Evolutionary conservation across 2,329 filamentous ascomycete species (phyloP).

Genomic region (Phaeoacremonium minimum): DNA sequence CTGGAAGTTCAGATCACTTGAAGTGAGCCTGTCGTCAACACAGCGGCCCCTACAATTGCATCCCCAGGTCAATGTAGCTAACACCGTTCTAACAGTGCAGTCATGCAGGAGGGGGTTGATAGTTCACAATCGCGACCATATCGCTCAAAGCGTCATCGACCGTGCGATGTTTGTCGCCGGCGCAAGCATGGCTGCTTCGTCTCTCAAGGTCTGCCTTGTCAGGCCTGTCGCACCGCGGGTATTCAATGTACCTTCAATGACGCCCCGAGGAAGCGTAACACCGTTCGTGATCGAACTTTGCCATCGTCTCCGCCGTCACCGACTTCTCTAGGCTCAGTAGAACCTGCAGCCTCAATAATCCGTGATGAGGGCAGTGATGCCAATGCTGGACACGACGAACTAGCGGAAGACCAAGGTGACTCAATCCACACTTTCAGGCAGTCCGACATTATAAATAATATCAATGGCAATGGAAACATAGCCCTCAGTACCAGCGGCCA

Average conservation of each 20-base stretch:
- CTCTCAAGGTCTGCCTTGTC: neutral
- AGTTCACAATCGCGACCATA: constrained; percentile 23
- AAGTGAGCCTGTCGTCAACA: too few relatives aligned
- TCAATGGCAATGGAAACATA: too few relatives aligned
- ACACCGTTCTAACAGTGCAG: too few relatives aligned
- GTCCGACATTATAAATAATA: too few relatives aligned
- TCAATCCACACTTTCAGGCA: too few relatives aligned
- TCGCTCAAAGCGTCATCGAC: constrained; percentile 24
- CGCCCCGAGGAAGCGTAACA: neutral
- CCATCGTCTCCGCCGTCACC: neutral
- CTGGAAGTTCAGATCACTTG: too few relatives aligned
- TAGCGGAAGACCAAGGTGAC: too few relatives aligned
- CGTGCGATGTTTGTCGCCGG: constrained; percentile 24
- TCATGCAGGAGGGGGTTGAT: too few relatives aligned
- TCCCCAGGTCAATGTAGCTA: too few relatives aligned
- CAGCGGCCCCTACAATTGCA: too few relatives aligned
- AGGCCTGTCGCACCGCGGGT: neutral
- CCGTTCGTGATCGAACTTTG: too few relatives aligned
- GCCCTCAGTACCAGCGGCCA: too few relatives aligned
- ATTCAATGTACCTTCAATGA: neutral
- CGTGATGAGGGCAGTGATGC: neutral
- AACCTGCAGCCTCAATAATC: neutral
- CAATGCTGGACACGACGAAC: neutral
- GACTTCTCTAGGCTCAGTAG: neutral
- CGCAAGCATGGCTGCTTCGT: constrained; percentile 21